Evolutionary conservation across 2,329 filamentous ascomycete genomes (phyloP).

Genomic region (Furcasterigmium sp.): DNA sequence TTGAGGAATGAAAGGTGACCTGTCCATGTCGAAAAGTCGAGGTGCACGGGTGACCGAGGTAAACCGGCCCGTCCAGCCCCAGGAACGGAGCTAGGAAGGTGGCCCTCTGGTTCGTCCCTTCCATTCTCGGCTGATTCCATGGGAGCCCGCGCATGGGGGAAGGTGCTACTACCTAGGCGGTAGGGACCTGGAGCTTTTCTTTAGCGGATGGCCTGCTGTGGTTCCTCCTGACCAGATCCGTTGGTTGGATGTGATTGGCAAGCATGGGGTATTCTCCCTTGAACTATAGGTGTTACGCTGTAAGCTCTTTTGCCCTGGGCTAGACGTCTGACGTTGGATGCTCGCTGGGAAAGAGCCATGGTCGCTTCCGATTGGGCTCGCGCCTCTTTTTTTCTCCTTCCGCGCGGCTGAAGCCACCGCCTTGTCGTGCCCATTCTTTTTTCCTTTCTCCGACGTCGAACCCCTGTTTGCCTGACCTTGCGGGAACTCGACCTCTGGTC

Average conservation of each 20-base stretch:
- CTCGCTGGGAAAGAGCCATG: neutral
- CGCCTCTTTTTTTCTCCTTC: conserved; percentile 6
- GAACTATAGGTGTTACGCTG: too few relatives aligned
- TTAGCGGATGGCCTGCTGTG: too few relatives aligned
- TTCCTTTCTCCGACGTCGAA: neutral
- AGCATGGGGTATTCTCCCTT: too few relatives aligned
- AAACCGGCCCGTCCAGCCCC: conserved; percentile 2
- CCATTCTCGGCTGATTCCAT: neutral
- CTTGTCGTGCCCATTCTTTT: neutral
- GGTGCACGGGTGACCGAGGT: neutral
- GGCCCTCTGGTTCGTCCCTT: too few relatives aligned
- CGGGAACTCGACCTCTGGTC: neutral
- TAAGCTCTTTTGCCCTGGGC: too few relatives aligned
- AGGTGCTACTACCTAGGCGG: too few relatives aligned
- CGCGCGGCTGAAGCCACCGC: conserved; percentile 1
- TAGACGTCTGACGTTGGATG: too few relatives aligned
- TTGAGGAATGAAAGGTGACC: too few relatives aligned
- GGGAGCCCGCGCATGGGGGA: neutral
- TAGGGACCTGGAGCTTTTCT: neutral
- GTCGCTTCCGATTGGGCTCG: conserved; percentile 3
- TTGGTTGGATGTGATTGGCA: too few relatives aligned
- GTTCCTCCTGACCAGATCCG: too few relatives aligned
- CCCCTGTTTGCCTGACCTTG: neutral
- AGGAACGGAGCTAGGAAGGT: neutral
- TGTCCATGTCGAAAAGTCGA: conserved; percentile 2